Evolutionary conservation across 163 green algal species (phyloP).

Genomic region (Trebouxia gelatinosa): DNA sequence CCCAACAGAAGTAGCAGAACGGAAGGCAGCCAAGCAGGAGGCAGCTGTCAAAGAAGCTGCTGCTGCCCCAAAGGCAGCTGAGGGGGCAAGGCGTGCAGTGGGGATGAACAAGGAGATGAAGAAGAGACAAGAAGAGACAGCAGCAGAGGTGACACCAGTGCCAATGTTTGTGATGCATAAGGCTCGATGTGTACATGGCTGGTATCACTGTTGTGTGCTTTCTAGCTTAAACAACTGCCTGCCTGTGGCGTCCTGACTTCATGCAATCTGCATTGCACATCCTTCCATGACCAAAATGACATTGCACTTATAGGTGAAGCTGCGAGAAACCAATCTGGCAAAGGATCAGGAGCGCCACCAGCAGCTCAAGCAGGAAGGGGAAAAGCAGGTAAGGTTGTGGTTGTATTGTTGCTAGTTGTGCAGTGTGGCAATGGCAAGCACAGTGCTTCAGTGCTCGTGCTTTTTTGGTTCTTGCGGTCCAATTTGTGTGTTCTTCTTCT

Average conservation of each 20-base stretch:
- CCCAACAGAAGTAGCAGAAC: constrained; percentile 10
- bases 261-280: neutral
- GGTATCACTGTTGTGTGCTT: neutral
- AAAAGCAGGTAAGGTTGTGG: neutral
- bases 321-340: neutral
- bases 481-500: neutral
- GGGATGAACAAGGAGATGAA: constrained; percentile 7
- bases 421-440: neutral
- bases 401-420: neutral
- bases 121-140: constrained; percentile 16
- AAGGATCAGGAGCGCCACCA: constrained; percentile 15
- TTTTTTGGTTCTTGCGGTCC: neutral
- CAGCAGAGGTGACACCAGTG: neutral
- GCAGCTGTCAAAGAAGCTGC: neutral
- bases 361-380: constrained; percentile 22
- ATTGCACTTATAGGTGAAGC: neutral
- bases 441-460: neutral
- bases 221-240: neutral
- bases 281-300: no score
- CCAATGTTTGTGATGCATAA: neutral
- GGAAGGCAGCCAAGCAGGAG: neutral
- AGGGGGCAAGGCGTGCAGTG: neutral
- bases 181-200: neutral
- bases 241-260: neutral
- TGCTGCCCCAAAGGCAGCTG: neutral